Evolutionary conservation across 768 basidiomycete species (phyloP).

Genomic region (Gloeophyllum trabeum): DNA sequence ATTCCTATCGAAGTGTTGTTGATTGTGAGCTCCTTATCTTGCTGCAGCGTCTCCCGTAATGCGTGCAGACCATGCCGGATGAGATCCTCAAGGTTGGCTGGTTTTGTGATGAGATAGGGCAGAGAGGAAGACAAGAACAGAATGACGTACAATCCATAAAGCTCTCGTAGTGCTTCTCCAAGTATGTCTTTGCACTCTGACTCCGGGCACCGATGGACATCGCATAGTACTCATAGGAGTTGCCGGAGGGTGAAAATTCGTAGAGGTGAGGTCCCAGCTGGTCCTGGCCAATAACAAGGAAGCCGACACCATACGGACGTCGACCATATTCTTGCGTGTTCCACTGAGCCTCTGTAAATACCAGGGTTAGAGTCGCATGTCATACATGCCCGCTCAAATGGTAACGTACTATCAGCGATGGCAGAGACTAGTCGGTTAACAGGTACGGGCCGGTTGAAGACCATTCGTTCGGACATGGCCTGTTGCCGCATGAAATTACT

Average conservation of each 20-base stretch:
- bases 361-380: slow-evolving; percentile 2
- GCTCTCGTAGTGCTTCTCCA: slow-evolving; percentile 87
- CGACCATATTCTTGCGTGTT: slow-evolving; percentile 98
- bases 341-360: slow-evolving; percentile 90
- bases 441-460: slow-evolving; percentile 90
- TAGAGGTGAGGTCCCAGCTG: slow-evolving; percentile 96
- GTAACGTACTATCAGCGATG: slow-evolving; percentile 84
- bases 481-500: slow-evolving; percentile 99
- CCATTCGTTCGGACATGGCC: slow-evolving; percentile 91
- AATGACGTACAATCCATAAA: slow-evolving; percentile 70
- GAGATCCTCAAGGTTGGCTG: slow-evolving; percentile 79
- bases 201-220: slow-evolving; percentile 98
- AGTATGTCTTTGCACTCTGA: slow-evolving; percentile 97
- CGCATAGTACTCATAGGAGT: slow-evolving; percentile 95
- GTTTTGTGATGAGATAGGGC: neutral
- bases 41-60: slow-evolving; percentile 92
- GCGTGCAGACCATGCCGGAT: slow-evolving; percentile 92
- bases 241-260: slow-evolving; percentile 96
- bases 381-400: neutral
- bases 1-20: slow-evolving; percentile 95
- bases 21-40: slow-evolving; percentile 91
- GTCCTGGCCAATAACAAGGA: slow-evolving; percentile 94
- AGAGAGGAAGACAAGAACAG: slow-evolving; percentile 1
- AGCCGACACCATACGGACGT: slow-evolving; percentile 96
- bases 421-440: slow-evolving; percentile 87